These are phyloP conservation scores for Nothophytophthora sp. DNA, from an alignment of 352 stramenopile species.

Conservation along the genomic window DNA sequence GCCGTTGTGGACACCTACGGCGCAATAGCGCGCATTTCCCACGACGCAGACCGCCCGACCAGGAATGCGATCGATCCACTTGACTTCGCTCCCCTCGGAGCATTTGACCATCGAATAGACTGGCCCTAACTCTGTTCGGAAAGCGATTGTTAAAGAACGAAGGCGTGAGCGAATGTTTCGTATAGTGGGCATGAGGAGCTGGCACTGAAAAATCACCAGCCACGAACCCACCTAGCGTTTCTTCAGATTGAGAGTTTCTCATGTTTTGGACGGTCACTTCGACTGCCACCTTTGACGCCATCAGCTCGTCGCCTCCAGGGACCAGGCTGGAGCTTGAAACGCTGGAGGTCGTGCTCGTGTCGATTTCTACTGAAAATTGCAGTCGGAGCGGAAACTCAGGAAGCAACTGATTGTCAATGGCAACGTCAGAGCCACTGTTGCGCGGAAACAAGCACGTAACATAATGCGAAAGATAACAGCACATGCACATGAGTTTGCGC, in stretches of 20 bases:
- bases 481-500: background rate
- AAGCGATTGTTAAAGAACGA: background rate
- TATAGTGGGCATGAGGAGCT: background rate
- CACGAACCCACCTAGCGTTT: slow-evolving; percentile 43
- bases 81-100: slow-evolving; percentile 43
- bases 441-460: background rate
- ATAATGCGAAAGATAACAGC: background rate
- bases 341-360: slow-evolving; percentile 14
- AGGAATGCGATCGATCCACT: slow-evolving; percentile 84
- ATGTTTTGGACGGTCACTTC: slow-evolving; percentile 76
- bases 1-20: slow-evolving; percentile 57
- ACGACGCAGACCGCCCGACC: slow-evolving; percentile 53
- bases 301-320: slow-evolving; percentile 3
- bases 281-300: slow-evolving; percentile 26
- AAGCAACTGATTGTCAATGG: slow-evolving; percentile 40
- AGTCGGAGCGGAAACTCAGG: slow-evolving; percentile 60
- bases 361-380: slow-evolving; percentile 68
- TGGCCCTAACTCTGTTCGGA: slow-evolving; percentile 45
- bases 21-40: slow-evolving; percentile 70
- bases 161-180: slow-evolving; percentile 2
- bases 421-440: slow-evolving; percentile 19
- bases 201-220: background rate
- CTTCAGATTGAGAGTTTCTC: slow-evolving; percentile 40
- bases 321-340: slow-evolving; percentile 2
- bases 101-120: slow-evolving; percentile 80